These are phyloP conservation scores for button mushroom (Agaricus bisporus) DNA, from an alignment of 768 basidiomycete genomes.

Conservation along the genomic window DNA sequence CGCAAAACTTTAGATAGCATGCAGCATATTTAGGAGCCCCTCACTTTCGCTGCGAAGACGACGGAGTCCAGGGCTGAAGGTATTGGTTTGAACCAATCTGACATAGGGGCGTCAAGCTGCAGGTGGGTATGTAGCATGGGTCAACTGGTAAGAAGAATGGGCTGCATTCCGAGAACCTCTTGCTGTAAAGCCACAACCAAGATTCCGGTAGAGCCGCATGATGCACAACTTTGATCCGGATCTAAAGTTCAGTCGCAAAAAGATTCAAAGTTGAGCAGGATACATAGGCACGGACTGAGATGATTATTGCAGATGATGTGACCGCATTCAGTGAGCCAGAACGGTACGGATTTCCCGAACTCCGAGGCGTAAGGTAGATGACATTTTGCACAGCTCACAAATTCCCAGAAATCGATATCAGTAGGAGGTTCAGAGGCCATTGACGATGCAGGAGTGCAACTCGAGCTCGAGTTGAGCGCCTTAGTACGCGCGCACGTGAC, in stretches of 20 bases:
- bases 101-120: slow-evolving; percentile 79
- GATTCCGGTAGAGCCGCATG: slow-evolving; percentile 57
- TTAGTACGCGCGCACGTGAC: slow-evolving; percentile 2
- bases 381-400: slow-evolving; percentile 65
- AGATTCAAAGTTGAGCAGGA: not conserved
- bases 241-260: slow-evolving; percentile 31
- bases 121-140: not conserved
- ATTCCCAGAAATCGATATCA: slow-evolving; percentile 75
- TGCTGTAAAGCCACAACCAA: slow-evolving; percentile 68
- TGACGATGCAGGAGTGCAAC: slow-evolving; percentile 22
- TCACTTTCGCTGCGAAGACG: slow-evolving; percentile 64
- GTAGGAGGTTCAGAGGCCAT: slow-evolving; percentile 19
- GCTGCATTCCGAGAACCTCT: slow-evolving; percentile 43
- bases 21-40: not conserved
- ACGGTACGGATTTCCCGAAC: slow-evolving; percentile 56
- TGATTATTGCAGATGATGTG: slow-evolving; percentile 84
- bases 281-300: slow-evolving; percentile 55
- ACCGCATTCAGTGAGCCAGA: slow-evolving; percentile 87
- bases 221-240: slow-evolving; percentile 67
- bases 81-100: slow-evolving; percentile 70
- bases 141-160: not conserved
- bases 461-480: not conserved
- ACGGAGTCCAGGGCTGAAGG: slow-evolving; percentile 57
- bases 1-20: not conserved
- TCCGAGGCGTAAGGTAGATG: slow-evolving; percentile 57